Base-by-base conservation (phyloP, 257 asterid species). In the Paulownia fortunei region DNA sequence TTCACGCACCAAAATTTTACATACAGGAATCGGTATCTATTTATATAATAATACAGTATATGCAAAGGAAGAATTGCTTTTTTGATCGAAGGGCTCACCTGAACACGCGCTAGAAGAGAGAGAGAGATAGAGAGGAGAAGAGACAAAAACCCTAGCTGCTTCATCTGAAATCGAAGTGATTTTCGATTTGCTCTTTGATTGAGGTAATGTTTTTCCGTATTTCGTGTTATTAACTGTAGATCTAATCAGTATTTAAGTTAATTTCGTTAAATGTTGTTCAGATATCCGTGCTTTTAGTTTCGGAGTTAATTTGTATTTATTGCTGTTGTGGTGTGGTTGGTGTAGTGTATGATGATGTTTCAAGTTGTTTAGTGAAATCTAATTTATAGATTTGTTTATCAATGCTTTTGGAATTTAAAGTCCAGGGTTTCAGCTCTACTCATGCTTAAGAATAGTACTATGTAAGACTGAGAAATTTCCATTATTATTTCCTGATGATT, bases 131-230 rank as follows among this genome's bases (percentile, higher is more conserved):
- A 12, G 41, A 46, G 71, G 47, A 39, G 75, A 69, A 72, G 74
- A 80, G 64, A 12, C 61, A 24, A 32, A 62, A 76, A 59, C 81
- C 80, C 83, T 67, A 76, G 82, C 79, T 46, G 73, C 73, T 62
- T 74, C 82, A 21, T 44, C 73, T 59, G 70, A 44, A 36, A 72
- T 51, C 61, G 11, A 46, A 52, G 71, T 49, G 63, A 30, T 65
- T 46, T 63, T 54, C 32, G 60, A 2, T 46, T 62, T 51, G 8
- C 63, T 16, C 41, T 44, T 64, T 26, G 56, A 52, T 63, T 37
- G 59, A 64, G 82, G 82, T 76, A 64, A 27, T 19, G 2, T 65
- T n/a, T 19, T 12, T 49, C 10, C 6, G 2, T 44, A 9, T 55
- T 55, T 68, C 12, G 26, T 36, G 75, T 8, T 56, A 36, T 54